phyloP scores from a whole-genome alignment of 306 rosid genomes.

The Fragaria ananassa region DNA sequence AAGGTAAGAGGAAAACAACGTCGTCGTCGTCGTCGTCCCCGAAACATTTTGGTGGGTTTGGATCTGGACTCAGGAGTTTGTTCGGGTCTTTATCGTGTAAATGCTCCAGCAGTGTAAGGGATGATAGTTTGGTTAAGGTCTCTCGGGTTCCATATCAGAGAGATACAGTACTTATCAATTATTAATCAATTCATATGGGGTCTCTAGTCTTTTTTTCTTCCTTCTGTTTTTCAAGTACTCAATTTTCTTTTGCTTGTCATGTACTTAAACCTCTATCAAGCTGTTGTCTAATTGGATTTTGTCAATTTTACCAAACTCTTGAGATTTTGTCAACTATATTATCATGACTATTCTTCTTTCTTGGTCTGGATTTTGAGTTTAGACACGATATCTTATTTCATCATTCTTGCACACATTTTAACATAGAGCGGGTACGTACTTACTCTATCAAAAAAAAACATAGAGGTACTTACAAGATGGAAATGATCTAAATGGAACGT shows the following conservation, averaged over 20 bases:
- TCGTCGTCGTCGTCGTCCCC: not conserved
- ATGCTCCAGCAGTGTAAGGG: constrained; percentile 36
- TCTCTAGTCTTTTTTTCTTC: not conserved
- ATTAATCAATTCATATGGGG: not conserved
- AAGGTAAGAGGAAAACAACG: constrained; percentile 19
- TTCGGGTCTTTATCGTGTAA: constrained; percentile 44
- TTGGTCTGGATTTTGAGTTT: too few species aligned
- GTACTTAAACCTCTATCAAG: not conserved
- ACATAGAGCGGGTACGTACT: too few species aligned
- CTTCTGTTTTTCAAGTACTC: not conserved
- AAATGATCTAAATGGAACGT: too few species aligned
- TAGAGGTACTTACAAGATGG: too few species aligned
- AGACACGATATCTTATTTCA: too few species aligned
- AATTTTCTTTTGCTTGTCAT: not conserved
- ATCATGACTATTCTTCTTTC: too few species aligned
- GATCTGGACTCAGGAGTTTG: constrained; percentile 33
- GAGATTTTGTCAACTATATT: too few species aligned
- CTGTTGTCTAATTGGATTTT: too few species aligned
- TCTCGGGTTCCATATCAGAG: constrained; percentile 28
- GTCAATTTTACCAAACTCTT: too few species aligned
- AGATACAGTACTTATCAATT: not conserved
- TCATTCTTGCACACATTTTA: too few species aligned
- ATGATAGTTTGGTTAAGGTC: constrained; percentile 45
- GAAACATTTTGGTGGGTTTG: not conserved
- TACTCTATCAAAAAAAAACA: too few species aligned